Evolutionary conservation across 2,329 filamentous ascomycete genomes (phyloP).

Genomic region (Colletotrichum tamarilloi): DNA sequence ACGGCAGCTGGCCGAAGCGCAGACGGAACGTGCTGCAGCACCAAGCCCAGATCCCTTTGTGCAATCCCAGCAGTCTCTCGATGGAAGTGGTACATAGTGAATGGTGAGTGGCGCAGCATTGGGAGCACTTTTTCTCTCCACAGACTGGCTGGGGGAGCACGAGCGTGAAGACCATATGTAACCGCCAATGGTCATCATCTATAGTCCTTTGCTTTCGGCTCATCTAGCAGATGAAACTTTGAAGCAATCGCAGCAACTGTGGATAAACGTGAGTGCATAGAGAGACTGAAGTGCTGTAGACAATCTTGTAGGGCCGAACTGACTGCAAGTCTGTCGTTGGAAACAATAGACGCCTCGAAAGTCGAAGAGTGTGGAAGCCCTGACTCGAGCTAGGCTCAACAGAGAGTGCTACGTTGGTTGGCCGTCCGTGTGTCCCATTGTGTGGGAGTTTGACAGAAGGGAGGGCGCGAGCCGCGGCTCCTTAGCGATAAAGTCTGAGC

Average conservation of each 20-base stretch:
- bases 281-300: slow-evolving; percentile 4
- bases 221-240: neutral
- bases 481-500: slow-evolving; percentile 14
- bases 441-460: slow-evolving; percentile 15
- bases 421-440: slow-evolving; percentile 5
- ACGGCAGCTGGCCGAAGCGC: neutral
- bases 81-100: neutral
- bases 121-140: slow-evolving; percentile 12
- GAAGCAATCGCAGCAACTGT: neutral
- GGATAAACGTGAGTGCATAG: neutral
- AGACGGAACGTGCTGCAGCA: neutral
- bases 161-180: neutral
- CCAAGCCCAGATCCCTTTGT: neutral
- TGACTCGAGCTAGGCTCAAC: neutral
- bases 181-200: neutral
- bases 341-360: neutral
- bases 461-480: slow-evolving; percentile 15
- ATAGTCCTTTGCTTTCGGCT: neutral
- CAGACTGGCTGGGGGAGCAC: slow-evolving; percentile 4
- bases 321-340: neutral
- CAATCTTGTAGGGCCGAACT: neutral
- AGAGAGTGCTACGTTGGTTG: slow-evolving; percentile 1
- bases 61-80: neutral
- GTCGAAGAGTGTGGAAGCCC: neutral
- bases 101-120: slow-evolving; percentile 16